Conservation (phyloP, 108 stramenopile genomes). For the Asterionellopsis glacialis region DNA sequence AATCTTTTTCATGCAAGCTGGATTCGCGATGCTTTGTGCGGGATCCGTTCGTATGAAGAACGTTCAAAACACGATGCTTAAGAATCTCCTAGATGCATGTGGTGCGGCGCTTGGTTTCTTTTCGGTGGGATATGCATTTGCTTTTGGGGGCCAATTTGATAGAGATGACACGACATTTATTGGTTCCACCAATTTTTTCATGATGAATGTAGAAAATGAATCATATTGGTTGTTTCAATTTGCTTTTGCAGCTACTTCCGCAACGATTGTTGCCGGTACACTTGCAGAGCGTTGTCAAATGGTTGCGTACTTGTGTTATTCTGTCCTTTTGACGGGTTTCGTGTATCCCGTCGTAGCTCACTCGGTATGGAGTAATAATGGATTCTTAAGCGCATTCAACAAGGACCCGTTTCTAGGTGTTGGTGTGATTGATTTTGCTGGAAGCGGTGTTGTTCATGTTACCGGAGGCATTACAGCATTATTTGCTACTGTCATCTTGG, state of each 20-base stretch:
- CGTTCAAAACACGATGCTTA: constrained; percentile 82
- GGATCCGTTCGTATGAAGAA: constrained; percentile 80
- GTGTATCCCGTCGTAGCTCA: constrained; percentile 88
- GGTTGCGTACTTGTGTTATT: constrained; percentile 81
- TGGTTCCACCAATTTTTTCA: constrained; percentile 80
- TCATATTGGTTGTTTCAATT: constrained; percentile 84
- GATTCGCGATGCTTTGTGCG: constrained; percentile 84
- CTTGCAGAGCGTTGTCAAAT: constrained; percentile 93
- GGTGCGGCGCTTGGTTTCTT: constrained; percentile 75
- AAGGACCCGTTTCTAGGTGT: constrained; percentile 26
- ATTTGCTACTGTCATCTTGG: constrained; percentile 72
- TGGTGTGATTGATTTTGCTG: constrained; percentile 91
- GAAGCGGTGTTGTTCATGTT: constrained; percentile 88
- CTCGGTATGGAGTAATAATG: constrained; percentile 65
- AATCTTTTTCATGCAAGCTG: constrained; percentile 68
- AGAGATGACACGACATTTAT: constrained; percentile 37
- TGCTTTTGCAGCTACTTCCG: constrained; percentile 79
- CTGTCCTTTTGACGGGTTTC: constrained; percentile 69
- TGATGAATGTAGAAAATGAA: constrained; percentile 72
- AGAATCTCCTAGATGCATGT: constrained; percentile 81
- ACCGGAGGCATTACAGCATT: constrained; percentile 86
- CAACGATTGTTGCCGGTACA: constrained; percentile 92
- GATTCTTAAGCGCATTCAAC: constrained; percentile 55
- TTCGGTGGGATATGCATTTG: constrained; percentile 75
- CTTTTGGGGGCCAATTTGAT: constrained; percentile 55